Evolutionary conservation across 83 land plant species (phyloP).

Genomic region (Thuja plicata): DNA sequence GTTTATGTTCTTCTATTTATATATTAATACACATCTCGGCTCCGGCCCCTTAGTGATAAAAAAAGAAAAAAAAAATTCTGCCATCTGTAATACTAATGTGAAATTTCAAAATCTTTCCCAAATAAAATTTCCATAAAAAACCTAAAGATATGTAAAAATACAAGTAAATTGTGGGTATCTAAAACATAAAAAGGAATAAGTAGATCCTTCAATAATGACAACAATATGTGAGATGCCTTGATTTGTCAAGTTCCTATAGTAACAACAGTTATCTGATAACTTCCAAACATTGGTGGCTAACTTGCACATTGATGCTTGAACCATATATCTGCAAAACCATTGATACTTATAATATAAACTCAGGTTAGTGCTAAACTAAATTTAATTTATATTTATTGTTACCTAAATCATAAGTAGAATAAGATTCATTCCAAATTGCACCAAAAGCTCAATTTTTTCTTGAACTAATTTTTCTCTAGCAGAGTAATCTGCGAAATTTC

Average conservation of each 20-base stretch:
- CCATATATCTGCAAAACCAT: slow-evolving; percentile 35
- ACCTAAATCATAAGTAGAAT: slow-evolving; percentile 47
- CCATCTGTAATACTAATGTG: slow-evolving; percentile 37
- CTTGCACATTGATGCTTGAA: slow-evolving; percentile 37
- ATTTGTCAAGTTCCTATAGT: slow-evolving; percentile 32
- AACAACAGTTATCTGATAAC: slow-evolving; percentile 46
- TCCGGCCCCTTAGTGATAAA: too few relatives aligned
- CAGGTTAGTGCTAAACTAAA: neutral
- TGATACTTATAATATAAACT: neutral
- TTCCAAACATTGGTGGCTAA: slow-evolving; percentile 40
- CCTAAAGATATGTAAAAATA: slow-evolving; percentile 8
- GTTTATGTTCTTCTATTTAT: too few relatives aligned
- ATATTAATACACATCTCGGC: too few relatives aligned
- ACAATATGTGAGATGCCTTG: slow-evolving; percentile 26
- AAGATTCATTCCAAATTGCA: too few relatives aligned
- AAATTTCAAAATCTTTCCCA: slow-evolving; percentile 36
- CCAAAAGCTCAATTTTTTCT: too few relatives aligned
- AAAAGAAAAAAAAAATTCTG: slow-evolving; percentile 41
- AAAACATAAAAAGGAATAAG: neutral
- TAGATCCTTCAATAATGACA: neutral
- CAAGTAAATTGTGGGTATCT: too few relatives aligned
- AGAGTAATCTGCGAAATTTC: too few relatives aligned
- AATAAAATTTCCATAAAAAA: slow-evolving; percentile 36
- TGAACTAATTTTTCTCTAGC: too few relatives aligned
- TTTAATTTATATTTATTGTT: neutral